A percentile compares a stretch with the other conserved stretches of the same genome.
Conservation (phyloP, 2,329 filamentous ascomycete genomes). For the Microsporum canis region DNA sequence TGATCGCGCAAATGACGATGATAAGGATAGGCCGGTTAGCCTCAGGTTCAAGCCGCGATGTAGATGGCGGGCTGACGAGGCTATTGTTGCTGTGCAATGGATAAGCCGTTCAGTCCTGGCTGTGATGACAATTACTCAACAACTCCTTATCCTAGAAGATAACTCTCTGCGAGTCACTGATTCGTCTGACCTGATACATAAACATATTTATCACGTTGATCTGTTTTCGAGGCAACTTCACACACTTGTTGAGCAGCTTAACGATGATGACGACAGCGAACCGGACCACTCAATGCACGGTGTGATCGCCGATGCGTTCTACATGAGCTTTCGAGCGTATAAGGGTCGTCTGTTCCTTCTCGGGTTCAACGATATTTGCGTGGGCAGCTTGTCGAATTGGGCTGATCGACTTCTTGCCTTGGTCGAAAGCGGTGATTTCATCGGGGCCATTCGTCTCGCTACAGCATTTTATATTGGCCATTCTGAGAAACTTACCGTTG, state of each 20-base stretch:
- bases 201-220: slow-evolving; percentile 84
- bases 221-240: slow-evolving; percentile 82
- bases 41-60: slow-evolving; percentile 73
- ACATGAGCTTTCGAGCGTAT: slow-evolving; percentile 94
- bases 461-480: slow-evolving; percentile 86
- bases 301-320: slow-evolving; percentile 91
- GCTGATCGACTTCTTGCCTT: slow-evolving; percentile 83
- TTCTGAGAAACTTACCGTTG: slow-evolving; percentile 88
- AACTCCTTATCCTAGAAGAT: slow-evolving; percentile 86
- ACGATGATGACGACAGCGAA: slow-evolving; percentile 57
- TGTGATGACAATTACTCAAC: slow-evolving; percentile 86
- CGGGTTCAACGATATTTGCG: slow-evolving; percentile 85
- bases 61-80: slow-evolving; percentile 86
- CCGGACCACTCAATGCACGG: slow-evolving; percentile 76
- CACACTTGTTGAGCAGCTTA: slow-evolving; percentile 71
- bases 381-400: slow-evolving; percentile 92
- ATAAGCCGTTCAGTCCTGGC: slow-evolving; percentile 84
- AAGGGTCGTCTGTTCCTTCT: slow-evolving; percentile 87
- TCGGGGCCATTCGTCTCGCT: slow-evolving; percentile 78
- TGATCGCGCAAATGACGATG: slow-evolving; percentile 43
- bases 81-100: slow-evolving; percentile 95
- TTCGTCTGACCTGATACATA: slow-evolving; percentile 80
- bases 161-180: slow-evolving; percentile 81
- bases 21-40: slow-evolving; percentile 64
- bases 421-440: slow-evolving; percentile 95